Conservation (phyloP, 1,284 basidiomycete species). For the Malassezia vespertilionis region DNA sequence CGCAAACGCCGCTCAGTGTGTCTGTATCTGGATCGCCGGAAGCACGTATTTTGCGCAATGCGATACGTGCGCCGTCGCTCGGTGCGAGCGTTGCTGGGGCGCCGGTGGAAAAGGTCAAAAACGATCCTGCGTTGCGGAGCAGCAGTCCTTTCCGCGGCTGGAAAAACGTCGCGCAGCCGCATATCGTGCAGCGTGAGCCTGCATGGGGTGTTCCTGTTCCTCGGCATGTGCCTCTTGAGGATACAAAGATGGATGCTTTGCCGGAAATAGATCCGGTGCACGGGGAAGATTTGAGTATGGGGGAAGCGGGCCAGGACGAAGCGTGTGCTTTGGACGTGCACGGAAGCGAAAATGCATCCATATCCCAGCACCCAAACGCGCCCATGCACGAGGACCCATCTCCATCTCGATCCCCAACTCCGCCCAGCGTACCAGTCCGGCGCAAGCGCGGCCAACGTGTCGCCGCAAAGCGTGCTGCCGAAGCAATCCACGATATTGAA, state of each 20-base stretch:
- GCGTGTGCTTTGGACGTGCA: not conserved
- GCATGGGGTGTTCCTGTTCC: slow-evolving; percentile 9
- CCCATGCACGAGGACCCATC: no score
- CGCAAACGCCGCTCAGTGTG: slow-evolving; percentile 3
- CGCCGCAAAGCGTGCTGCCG: no score
- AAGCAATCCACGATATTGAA: no score
- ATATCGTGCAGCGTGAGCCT: not conserved
- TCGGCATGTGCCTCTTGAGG: not conserved
- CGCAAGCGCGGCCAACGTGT: not conserved
- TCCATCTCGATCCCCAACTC: no score
- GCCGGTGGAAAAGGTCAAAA: not conserved
- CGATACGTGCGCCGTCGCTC: slow-evolving; percentile 1
- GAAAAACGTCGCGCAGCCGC: slow-evolving; percentile 5
- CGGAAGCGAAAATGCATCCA: not conserved
- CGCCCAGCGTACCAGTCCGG: not conserved
- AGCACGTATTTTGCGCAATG: not conserved
- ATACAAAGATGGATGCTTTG: not conserved
- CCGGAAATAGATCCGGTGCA: no score
- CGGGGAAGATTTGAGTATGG: not conserved
- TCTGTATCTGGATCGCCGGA: slow-evolving; percentile 5
- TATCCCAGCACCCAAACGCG: no score
- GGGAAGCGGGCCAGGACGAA: not conserved
- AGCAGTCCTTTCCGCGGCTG: slow-evolving; percentile 17
- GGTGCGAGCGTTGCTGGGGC: not conserved
- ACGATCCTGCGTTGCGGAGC: not conserved